Conservation (phyloP, 2,329 filamentous ascomycete genomes). For the Aspergillus luchuensis region DNA sequence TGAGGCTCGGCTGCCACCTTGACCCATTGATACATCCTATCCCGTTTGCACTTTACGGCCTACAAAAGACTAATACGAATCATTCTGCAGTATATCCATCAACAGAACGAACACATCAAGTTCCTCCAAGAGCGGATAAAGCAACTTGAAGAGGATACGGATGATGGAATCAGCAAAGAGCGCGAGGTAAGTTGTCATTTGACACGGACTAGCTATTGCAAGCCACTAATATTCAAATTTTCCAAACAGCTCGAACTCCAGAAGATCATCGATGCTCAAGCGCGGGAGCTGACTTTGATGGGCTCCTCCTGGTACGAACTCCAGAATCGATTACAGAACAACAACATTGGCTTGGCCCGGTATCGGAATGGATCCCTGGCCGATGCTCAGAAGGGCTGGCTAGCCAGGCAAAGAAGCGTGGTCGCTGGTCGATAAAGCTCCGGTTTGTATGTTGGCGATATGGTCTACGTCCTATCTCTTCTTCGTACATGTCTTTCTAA, state of each 20-base stretch:
- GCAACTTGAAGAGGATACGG: conserved; percentile 41
- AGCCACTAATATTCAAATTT: no score
- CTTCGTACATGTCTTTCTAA: conserved; percentile 7
- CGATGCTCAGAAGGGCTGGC: conserved; percentile 47
- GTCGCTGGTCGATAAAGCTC: conserved; percentile 39
- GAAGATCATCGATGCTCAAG: conserved; percentile 42
- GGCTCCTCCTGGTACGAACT: conserved; percentile 52
- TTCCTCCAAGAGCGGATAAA: conserved; percentile 45
- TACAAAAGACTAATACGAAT: not conserved
- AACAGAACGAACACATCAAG: conserved; percentile 47
- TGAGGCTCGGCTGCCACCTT: not conserved
- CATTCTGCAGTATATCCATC: conserved; percentile 43
- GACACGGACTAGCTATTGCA: not conserved
- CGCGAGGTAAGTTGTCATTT: conserved; percentile 38
- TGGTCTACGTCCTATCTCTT: conserved; percentile 1
- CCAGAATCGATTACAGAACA: conserved; percentile 48
- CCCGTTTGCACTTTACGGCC: not conserved
- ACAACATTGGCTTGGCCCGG: conserved; percentile 45
- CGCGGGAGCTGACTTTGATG: conserved; percentile 48
- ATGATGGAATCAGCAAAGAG: conserved; percentile 41
- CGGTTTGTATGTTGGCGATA: conserved; percentile 1
- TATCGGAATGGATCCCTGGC: conserved; percentile 41
- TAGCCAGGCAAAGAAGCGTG: conserved; percentile 47
- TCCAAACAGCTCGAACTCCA: conserved; percentile 41
- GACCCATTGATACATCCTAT: not conserved